phyloP scores from a whole-genome alignment of 495 filamentous ascomycete species.

The Lasiosphaeria miniovina region DNA sequence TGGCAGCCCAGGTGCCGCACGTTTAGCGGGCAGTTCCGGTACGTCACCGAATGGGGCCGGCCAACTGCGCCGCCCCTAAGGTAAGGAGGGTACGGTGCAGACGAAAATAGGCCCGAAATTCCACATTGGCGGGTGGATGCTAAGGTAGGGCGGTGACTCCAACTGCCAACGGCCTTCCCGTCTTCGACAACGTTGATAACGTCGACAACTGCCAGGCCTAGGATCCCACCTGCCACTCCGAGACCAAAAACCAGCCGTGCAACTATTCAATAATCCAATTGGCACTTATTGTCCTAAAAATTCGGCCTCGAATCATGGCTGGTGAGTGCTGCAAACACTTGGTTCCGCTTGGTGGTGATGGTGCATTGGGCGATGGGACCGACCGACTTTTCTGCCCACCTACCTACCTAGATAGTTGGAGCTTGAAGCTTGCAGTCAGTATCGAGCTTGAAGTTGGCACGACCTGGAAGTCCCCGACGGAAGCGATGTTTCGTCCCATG shows the following conservation, averaged over 20 bases:
- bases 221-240: background rate
- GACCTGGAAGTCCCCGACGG: background rate
- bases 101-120: too few relatives aligned
- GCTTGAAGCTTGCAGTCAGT: background rate
- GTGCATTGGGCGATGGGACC: too few relatives aligned
- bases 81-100: too few relatives aligned
- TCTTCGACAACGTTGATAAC: background rate
- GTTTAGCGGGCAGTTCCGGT: conserved; percentile 6
- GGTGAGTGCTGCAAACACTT: conserved; percentile 11
- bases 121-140: too few relatives aligned
- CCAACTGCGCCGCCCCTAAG: background rate
- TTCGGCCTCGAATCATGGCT: conserved; percentile 6
- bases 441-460: background rate
- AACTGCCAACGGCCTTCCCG: background rate
- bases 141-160: background rate
- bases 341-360: too few relatives aligned
- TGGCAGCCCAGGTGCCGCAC: conserved; percentile 9
- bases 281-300: background rate
- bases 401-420: background rate
- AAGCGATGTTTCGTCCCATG: background rate
- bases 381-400: too few relatives aligned
- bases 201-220: background rate
- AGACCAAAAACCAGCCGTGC: background rate
- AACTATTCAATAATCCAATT: background rate
- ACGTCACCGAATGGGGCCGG: conserved; percentile 12